Conservation (phyloP, 768 basidiomycete species). For the Amanita rimosa region DNA sequence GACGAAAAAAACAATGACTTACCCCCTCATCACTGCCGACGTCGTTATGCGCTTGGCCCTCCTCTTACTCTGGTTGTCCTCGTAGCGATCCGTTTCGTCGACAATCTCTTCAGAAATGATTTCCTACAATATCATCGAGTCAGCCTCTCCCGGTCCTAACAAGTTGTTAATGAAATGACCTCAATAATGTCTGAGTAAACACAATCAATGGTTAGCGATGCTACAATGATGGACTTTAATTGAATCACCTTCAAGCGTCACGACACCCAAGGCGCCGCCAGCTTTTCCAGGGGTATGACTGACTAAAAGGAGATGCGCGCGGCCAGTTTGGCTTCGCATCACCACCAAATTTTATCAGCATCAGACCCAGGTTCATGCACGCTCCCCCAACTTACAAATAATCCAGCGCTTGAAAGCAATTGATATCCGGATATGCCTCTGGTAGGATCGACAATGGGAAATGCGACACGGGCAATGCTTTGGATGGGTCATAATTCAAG, state of each 20-base stretch:
- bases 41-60: slow-evolving; percentile 62
- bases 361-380: too few relatives aligned
- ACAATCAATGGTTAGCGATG: not conserved
- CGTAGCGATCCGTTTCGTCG: slow-evolving; percentile 87
- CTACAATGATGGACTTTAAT: not conserved
- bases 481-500: slow-evolving; percentile 80
- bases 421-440: slow-evolving; percentile 80
- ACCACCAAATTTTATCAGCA: not conserved
- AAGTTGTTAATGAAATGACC: slow-evolving; percentile 17
- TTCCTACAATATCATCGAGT: slow-evolving; percentile 35
- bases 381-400: slow-evolving; percentile 51
- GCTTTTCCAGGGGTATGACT: slow-evolving; percentile 72
- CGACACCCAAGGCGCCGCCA: slow-evolving; percentile 84
- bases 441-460: slow-evolving; percentile 80
- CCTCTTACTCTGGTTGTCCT: slow-evolving; percentile 76
- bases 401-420: slow-evolving; percentile 90
- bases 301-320: slow-evolving; percentile 84
- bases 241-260: slow-evolving; percentile 69
- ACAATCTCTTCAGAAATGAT: slow-evolving; percentile 95
- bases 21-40: slow-evolving; percentile 74
- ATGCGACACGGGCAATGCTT: slow-evolving; percentile 57
- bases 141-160: not conserved
- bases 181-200: slow-evolving; percentile 59
- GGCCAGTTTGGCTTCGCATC: slow-evolving; percentile 70
- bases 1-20: slow-evolving; percentile 10